Conservation (phyloP, 2,329 filamentous ascomycete species). For the Emergomyces africanus region DNA sequence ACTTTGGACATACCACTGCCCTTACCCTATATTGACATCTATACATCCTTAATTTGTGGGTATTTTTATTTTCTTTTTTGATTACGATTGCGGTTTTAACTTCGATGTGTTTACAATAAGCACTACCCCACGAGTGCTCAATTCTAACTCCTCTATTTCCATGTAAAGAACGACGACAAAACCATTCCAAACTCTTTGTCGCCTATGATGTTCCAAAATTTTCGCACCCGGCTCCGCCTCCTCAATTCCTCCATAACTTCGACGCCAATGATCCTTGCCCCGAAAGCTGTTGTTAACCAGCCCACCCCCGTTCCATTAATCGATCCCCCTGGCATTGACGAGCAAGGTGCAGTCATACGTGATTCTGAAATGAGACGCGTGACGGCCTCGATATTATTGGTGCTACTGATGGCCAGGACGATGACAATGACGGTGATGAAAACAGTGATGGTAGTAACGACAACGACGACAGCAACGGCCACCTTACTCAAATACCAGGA, state of each 20-base stretch:
- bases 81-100: too few species aligned
- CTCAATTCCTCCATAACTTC: slow-evolving; percentile 4
- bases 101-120: not conserved
- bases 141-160: not conserved
- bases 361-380: slow-evolving; percentile 1
- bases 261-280: not conserved
- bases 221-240: slow-evolving; percentile 23
- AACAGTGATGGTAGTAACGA: not conserved
- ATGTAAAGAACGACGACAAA: not conserved
- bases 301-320: too few species aligned
- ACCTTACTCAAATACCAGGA: not conserved
- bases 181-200: not conserved
- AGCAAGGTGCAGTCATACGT: not conserved
- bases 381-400: not conserved
- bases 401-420: not conserved
- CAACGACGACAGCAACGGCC: not conserved
- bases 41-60: slow-evolving; percentile 1
- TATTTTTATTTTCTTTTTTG: not conserved
- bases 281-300: not conserved
- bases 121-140: not conserved
- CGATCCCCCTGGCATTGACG: not conserved
- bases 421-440: not conserved
- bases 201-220: slow-evolving; percentile 20
- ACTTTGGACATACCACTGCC: not conserved
- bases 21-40: slow-evolving; percentile 1